Evolutionary conservation across 179 eudicot genomes (phyloP).

Genomic region (Corrigiola litoralis): DNA sequence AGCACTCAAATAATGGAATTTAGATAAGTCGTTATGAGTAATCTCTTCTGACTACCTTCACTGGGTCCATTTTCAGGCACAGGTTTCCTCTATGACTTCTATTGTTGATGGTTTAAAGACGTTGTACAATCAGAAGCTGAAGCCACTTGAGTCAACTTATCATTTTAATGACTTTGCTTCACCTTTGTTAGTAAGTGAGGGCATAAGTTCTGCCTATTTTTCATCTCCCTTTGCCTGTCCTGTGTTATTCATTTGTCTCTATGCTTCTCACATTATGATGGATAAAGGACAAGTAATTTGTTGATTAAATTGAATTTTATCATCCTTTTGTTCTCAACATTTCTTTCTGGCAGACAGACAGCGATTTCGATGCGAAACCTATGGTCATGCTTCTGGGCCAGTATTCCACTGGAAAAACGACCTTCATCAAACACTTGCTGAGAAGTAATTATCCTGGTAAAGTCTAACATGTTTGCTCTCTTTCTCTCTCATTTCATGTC

Average conservation of each 20-base stretch:
- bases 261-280: background rate
- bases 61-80: slow-evolving; percentile 22
- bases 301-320: background rate
- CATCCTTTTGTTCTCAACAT: background rate
- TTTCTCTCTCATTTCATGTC: background rate
- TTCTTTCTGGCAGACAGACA: slow-evolving; percentile 42
- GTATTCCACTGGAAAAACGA: slow-evolving; percentile 97
- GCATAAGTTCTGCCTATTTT: background rate
- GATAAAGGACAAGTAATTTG: background rate
- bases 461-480: slow-evolving; percentile 7
- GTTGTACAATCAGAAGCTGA: slow-evolving; percentile 66
- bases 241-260: background rate
- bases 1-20: background rate
- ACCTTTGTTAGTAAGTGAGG: slow-evolving; percentile 64
- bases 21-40: background rate
- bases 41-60: slow-evolving; percentile 11
- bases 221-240: background rate
- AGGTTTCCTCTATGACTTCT: slow-evolving; percentile 48
- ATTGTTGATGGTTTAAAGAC: slow-evolving; percentile 77
- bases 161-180: slow-evolving; percentile 67
- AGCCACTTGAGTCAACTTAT: slow-evolving; percentile 72
- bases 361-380: slow-evolving; percentile 94
- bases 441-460: slow-evolving; percentile 78
- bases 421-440: slow-evolving; percentile 86
- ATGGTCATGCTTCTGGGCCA: slow-evolving; percentile 99